Percentiles rank a stretch among this genome's conserved stretches.
phyloP scores from a whole-genome alignment of 257 asterid species.

The Penstemon newberryi region DNA sequence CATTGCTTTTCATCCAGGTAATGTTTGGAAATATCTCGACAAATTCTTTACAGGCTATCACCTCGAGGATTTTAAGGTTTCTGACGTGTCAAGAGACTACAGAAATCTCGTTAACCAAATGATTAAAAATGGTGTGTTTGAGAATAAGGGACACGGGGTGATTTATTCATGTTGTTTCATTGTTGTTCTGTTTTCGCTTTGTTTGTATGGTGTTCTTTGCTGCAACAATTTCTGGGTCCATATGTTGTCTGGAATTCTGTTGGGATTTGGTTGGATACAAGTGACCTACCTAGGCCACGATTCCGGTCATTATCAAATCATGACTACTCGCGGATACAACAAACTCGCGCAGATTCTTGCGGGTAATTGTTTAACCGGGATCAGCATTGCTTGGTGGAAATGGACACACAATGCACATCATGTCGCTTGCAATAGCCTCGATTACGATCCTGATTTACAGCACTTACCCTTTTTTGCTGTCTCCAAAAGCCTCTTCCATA shows the following conservation, averaged over 20 bases:
- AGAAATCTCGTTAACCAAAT: constrained; percentile 36
- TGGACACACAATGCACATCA: constrained; percentile 97
- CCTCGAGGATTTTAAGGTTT: constrained; percentile 45
- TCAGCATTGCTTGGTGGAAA: constrained; percentile 98
- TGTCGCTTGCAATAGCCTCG: constrained; percentile 76
- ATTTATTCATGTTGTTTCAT: constrained; percentile 32
- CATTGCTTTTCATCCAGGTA: constrained; percentile 51
- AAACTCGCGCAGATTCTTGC: constrained; percentile 61
- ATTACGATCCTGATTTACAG: constrained; percentile 89
- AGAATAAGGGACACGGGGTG: constrained; percentile 51
- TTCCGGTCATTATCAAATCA: constrained; percentile 82
- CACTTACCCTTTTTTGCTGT: constrained; percentile 88
- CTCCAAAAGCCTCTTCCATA: constrained; percentile 48
- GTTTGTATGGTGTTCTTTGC: constrained; percentile 39
- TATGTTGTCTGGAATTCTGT: constrained; percentile 34
- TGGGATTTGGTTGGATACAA: constrained; percentile 56
- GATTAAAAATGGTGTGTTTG: constrained; percentile 43
- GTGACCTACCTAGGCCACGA: constrained; percentile 84
- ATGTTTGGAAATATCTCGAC: constrained; percentile 37
- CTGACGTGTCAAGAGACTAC: constrained; percentile 45
- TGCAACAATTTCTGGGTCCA: constrained; percentile 32
- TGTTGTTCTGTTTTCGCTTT: constrained; percentile 27
- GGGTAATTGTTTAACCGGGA: constrained; percentile 85
- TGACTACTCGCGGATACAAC: constrained; percentile 51
- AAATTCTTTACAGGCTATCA: constrained; percentile 39